Conservation (phyloP, 2,329 filamentous ascomycete genomes). For the Paraconiothyrium sp. region DNA sequence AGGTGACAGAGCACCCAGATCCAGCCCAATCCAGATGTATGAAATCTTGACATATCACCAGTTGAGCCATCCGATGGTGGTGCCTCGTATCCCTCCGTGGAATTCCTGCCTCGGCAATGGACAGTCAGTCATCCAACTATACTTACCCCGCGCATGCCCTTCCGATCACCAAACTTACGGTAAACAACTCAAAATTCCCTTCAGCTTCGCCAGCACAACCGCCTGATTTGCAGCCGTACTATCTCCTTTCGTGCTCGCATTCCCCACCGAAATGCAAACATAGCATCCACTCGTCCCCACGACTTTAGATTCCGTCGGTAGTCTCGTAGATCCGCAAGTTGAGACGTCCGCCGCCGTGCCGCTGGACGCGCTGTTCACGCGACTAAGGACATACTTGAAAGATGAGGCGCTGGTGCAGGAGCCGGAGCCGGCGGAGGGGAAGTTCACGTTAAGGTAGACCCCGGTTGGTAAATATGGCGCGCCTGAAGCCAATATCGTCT, state of each 20-base stretch:
- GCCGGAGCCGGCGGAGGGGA: neutral
- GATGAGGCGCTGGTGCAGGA: neutral
- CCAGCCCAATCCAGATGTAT: neutral
- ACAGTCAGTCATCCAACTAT: neutral
- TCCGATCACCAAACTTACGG: neutral
- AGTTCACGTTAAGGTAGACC: constrained; percentile 6
- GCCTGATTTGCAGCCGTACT: neutral
- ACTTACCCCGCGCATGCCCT: neutral
- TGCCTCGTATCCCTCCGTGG: neutral
- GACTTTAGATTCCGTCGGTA: constrained; percentile 1
- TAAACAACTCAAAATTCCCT: constrained; percentile 5
- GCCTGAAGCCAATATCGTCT: neutral
- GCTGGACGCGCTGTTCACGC: constrained; percentile 1
- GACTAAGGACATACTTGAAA: neutral
- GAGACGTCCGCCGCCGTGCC: neutral
- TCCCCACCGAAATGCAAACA: constrained; percentile 2
- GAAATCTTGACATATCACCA: neutral
- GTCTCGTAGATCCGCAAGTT: neutral
- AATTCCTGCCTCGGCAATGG: neutral
- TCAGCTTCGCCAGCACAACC: constrained; percentile 7
- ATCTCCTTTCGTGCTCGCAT: constrained; percentile 7
- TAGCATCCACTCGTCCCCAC: neutral
- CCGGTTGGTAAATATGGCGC: neutral
- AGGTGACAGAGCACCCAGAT: neutral
- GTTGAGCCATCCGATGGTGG: neutral